A percentile compares a stretch with the other conserved stretches of the same genome.
Evolutionary conservation across 139 green algal genomes (phyloP).

Genomic region (Spirogloea muscicola): DNA sequence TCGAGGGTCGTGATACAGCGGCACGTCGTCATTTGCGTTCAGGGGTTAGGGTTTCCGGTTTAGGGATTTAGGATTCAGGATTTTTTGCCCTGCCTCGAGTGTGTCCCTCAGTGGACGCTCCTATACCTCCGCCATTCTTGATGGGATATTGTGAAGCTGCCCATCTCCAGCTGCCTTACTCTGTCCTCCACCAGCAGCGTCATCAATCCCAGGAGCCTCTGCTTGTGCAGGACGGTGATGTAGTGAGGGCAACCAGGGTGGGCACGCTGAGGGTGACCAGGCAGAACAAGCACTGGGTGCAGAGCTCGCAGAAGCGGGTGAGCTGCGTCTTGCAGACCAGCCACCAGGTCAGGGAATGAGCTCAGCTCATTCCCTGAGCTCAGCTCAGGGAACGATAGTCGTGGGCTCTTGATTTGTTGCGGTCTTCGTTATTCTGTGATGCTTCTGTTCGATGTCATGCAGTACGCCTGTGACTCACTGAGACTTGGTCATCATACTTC

Average conservation of each 20-base stretch:
- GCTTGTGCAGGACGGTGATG: constrained; percentile 25
- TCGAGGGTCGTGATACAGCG: too few relatives aligned
- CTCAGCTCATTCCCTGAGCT: neutral
- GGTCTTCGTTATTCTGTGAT: neutral
- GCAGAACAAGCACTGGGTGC: constrained; percentile 36
- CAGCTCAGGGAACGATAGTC: too few relatives aligned
- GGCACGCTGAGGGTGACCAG: constrained; percentile 4
- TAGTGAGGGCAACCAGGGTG: constrained; percentile 14
- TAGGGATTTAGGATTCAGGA: neutral
- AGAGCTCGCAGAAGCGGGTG: constrained; percentile 24
- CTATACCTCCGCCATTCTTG: too few relatives aligned
- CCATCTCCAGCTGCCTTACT: too few relatives aligned
- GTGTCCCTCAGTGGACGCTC: neutral
- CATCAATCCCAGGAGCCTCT: too few relatives aligned
- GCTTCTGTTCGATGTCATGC: too few relatives aligned
- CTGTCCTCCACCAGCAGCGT: too few relatives aligned
- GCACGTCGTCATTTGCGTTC: too few relatives aligned
- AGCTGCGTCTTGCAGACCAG: neutral
- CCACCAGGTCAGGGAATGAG: neutral
- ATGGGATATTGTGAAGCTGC: too few relatives aligned
- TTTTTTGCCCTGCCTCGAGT: neutral
- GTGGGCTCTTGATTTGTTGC: neutral
- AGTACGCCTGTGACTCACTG: too few relatives aligned
- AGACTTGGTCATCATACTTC: neutral
- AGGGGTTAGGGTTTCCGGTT: too few relatives aligned